Percentiles rank a stretch among this genome's conserved stretches.
These are phyloP conservation scores for Sisymbrium irio DNA, from an alignment of 345 rosid genomes.

Conservation along the genomic window DNA sequence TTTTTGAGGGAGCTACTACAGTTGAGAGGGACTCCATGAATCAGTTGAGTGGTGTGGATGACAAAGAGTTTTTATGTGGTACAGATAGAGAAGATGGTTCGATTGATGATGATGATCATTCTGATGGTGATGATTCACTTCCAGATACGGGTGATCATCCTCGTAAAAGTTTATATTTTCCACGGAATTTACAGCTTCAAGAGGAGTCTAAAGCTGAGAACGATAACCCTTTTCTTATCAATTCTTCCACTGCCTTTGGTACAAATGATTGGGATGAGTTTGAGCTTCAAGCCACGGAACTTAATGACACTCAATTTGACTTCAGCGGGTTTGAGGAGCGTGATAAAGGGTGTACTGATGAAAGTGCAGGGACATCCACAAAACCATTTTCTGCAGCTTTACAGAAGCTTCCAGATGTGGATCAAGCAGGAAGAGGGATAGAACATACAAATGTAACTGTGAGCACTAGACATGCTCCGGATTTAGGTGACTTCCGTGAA, in stretches of 20 bases:
- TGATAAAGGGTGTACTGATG: constrained; percentile 32
- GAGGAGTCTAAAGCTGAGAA: constrained; percentile 33
- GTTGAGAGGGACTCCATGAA: constrained; percentile 27
- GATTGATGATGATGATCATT: constrained; percentile 42
- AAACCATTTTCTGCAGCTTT: constrained; percentile 19
- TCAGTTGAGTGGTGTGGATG: constrained; percentile 19
- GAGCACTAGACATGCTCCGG: constrained; percentile 30
- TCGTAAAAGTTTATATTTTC: constrained; percentile 30
- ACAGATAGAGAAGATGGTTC: constrained; percentile 44
- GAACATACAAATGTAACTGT: constrained; percentile 25
- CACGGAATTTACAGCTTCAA: constrained; percentile 18
- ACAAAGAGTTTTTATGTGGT: constrained; percentile 19
- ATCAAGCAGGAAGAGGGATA: constrained; percentile 34
- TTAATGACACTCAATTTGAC: constrained; percentile 36
- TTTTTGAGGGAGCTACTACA: neutral
- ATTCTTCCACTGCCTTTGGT: constrained; percentile 86
- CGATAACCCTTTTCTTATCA: constrained; percentile 61
- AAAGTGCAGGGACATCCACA: constrained; percentile 26
- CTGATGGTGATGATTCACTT: constrained; percentile 68
- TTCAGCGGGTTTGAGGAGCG: constrained; percentile 35
- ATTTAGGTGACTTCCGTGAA: constrained; percentile 30
- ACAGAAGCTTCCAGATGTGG: constrained; percentile 21
- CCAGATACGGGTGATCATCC: constrained; percentile 55
- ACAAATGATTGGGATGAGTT: constrained; percentile 86
- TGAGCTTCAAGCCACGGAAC: constrained; percentile 57